Evolutionary conservation across 2,329 filamentous ascomycete genomes (phyloP).

Genomic region (Arthrobotrys conoides): DNA sequence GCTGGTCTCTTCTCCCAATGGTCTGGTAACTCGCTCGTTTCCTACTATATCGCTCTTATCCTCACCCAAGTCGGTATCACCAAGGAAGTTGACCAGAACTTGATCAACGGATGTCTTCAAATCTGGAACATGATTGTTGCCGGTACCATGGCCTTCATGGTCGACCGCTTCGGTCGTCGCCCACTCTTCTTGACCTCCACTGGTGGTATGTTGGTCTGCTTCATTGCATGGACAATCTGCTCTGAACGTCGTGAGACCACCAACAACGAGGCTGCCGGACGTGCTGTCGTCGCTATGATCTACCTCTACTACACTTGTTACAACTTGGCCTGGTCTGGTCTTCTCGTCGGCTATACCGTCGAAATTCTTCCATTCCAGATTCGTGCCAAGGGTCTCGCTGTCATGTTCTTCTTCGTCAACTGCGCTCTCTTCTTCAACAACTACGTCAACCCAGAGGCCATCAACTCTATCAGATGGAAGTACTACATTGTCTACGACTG

Average conservation of each 20-base stretch:
- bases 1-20: conserved; percentile 74
- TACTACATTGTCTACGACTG: conserved; percentile 69
- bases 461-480: conserved; percentile 68
- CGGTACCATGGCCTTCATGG: conserved; percentile 63
- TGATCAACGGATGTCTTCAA: conserved; percentile 69
- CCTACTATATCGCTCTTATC: conserved; percentile 67
- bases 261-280: conserved; percentile 62
- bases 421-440: conserved; percentile 71
- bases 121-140: conserved; percentile 65
- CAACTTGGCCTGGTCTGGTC: conserved; percentile 68
- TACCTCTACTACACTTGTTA: conserved; percentile 66
- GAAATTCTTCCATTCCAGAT: conserved; percentile 70
- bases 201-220: conserved; percentile 67
- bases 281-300: conserved; percentile 66
- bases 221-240: conserved; percentile 68
- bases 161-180: conserved; percentile 65
- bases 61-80: conserved; percentile 63
- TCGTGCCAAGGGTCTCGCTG: conserved; percentile 68
- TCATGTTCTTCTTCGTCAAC: conserved; percentile 69
- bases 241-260: conserved; percentile 65
- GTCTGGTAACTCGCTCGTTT: conserved; percentile 72
- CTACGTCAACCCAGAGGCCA: conserved; percentile 69
- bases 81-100: conserved; percentile 63
- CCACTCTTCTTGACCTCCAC: conserved; percentile 68
- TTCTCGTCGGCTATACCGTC: conserved; percentile 68